Conservation (phyloP, 495 filamentous ascomycete species). For the Aspergillus sparsus region DNA sequence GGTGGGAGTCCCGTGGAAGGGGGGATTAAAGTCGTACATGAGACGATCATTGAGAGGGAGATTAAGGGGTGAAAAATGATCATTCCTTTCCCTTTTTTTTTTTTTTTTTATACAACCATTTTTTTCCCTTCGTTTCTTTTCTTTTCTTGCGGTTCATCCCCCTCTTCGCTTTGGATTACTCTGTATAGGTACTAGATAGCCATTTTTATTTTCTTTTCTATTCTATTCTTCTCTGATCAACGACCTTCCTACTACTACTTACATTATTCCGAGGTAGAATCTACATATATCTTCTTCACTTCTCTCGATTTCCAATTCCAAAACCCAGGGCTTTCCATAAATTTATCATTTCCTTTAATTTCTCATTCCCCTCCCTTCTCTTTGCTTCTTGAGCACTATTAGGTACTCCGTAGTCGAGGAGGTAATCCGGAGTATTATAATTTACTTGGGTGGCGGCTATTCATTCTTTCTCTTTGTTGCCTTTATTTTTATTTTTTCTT, state of each 20-base stretch:
- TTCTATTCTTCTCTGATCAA: neutral
- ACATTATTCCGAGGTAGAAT: neutral
- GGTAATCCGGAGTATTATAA: no score
- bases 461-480: no score
- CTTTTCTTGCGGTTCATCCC: neutral
- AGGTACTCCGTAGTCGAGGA: no score
- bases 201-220: neutral
- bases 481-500: no score
- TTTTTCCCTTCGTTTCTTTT: neutral
- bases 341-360: no score
- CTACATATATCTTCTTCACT: no score
- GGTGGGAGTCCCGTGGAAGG: neutral
- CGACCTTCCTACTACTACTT: neutral
- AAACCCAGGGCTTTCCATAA: no score
- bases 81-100: neutral
- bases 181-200: neutral
- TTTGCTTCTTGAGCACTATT: no score
- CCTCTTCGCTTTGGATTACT: neutral
- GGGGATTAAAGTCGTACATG: slow-evolving; percentile 26
- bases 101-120: neutral
- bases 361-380: no score
- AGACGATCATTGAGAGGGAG: slow-evolving; percentile 25
- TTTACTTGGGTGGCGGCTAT: no score
- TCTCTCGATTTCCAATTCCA: no score
- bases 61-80: neutral